These are phyloP conservation scores for Ceratocystis huliohia DNA, from an alignment of 2,329 filamentous ascomycete species.

Conservation along the genomic window DNA sequence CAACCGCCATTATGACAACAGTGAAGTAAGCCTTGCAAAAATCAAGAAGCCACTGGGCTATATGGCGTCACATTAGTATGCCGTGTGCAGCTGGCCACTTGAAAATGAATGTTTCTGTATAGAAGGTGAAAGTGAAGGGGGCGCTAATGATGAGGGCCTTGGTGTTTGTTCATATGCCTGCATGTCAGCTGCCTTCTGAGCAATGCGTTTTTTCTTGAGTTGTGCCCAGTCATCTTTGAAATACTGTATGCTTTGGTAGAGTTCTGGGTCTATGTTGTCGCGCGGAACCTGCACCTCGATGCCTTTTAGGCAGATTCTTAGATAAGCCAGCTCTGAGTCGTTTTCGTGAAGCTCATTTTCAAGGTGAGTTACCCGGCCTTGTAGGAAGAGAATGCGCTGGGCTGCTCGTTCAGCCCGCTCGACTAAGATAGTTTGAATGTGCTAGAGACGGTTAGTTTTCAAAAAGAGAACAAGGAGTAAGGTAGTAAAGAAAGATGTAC, in stretches of 20 bases:
- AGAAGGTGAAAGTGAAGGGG: not conserved
- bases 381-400: slow-evolving; percentile 46
- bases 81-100: not conserved
- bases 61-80: not conserved
- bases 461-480: slow-evolving; percentile 1
- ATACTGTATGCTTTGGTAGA: slow-evolving; percentile 44
- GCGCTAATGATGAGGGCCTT: not conserved
- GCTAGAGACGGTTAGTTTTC: slow-evolving; percentile 31
- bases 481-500: slow-evolving; percentile 24
- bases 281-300: slow-evolving; percentile 46
- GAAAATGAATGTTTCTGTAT: not conserved
- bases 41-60: not conserved
- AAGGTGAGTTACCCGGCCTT: slow-evolving; percentile 46
- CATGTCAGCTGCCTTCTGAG: not conserved
- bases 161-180: slow-evolving; percentile 2
- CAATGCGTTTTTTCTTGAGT: slow-evolving; percentile 35
- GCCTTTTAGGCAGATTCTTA: slow-evolving; percentile 49
- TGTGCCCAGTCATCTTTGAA: slow-evolving; percentile 50
- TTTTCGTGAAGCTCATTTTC: slow-evolving; percentile 44
- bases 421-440: slow-evolving; percentile 50
- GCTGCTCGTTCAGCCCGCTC: slow-evolving; percentile 45
- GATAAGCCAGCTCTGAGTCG: slow-evolving; percentile 48
- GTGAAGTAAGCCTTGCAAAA: not conserved
- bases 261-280: slow-evolving; percentile 43
- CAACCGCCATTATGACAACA: not conserved